These are phyloP conservation scores for Clavispora santaluciae DNA, from an alignment of 805 yeast species.

Conservation along the genomic window DNA sequence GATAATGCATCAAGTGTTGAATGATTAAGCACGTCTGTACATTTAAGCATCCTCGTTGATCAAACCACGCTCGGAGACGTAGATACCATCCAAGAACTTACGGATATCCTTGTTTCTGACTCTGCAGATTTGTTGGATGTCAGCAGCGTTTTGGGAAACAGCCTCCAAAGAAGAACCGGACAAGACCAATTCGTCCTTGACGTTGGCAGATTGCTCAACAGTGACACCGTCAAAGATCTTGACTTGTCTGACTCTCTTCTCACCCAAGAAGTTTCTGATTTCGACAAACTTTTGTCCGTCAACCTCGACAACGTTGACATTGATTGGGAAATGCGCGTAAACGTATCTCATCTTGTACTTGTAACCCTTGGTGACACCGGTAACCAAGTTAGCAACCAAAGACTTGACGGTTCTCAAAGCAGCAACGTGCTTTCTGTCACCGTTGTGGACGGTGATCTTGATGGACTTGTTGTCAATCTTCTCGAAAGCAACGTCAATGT, in stretches of 20 bases:
- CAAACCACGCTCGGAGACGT: conserved; percentile 93
- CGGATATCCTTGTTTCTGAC: conserved; percentile 99
- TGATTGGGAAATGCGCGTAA: conserved; percentile 99
- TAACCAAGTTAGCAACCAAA: conserved; percentile 86
- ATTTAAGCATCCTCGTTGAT: conserved; percentile 56
- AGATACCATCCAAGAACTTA: conserved; percentile 99
- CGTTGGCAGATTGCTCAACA: conserved; percentile 72
- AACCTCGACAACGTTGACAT: conserved; percentile 83
- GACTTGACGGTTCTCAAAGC: conserved; percentile 98
- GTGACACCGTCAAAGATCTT: conserved; percentile 85
- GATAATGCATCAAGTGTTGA: conserved; percentile 23
- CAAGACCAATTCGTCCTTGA: conserved; percentile 92
- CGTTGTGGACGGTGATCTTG: conserved; percentile 93
- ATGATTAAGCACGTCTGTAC: conserved; percentile 1
- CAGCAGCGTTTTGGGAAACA: conserved; percentile 98
- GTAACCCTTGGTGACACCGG: conserved; percentile 99
- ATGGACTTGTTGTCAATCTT: conserved; percentile 69
- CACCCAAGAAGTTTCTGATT: conserved; percentile 99
- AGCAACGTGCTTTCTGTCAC: conserved; percentile 99
- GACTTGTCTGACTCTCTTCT: conserved; percentile 91
- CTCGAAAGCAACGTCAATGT: conserved; percentile 89
- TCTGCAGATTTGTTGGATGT: conserved; percentile 95
- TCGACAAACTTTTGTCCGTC: conserved; percentile 76
- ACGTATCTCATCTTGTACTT: conserved; percentile 99
- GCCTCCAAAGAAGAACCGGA: conserved; percentile 95